Evolutionary conservation across 106 monocot genomes (phyloP), one percentile per base, ranked within the genome.

Genomic region (Vanilla planifolia): DNA sequence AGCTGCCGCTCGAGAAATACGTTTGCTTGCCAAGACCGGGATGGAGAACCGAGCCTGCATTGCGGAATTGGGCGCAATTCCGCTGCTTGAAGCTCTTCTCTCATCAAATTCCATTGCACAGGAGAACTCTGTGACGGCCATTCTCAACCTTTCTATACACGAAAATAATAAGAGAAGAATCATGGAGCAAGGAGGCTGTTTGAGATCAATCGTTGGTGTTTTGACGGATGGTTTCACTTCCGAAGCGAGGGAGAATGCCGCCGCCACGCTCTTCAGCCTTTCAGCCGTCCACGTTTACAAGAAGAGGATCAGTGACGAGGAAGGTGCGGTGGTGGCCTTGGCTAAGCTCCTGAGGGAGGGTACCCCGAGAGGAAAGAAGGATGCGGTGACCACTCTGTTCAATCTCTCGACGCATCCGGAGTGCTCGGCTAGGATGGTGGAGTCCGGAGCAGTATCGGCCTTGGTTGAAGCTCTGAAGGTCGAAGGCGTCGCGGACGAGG

Each of bases 191-290:
- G 55, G 67, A 33, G 71, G 70, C 2, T 85, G 85, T 26, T 21
- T 85, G 55, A 66, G 50, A 3, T 66, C 70, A 9, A 67, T 85
- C 9, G 74, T 73, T 0, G 20, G 30, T 9, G 85, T 85, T 19
- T 40, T 77, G 46, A 51, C 34, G 0, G n/a, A 66, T 2, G 85
- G 80, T 30, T 47, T 21, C 59, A 74, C 70, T 4, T 46, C 63
- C 1, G 85, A 85, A 47, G 80, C 77, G 0, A 69, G 67, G 45
- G 85, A 85, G 77, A 85, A 85, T 9, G 85, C 85, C 0, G 85
- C 85, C 0, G 85, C 85, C 13, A 77, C 80, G 1, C 66, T 85
- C 25, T 85, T 85, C 70, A 80, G 85, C 60, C 73, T 85, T 26
- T 85, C 85, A 1, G 70, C 70, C 0, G 73, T 77, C 1, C 85